Evolutionary conservation across 108 stramenopile genomes (phyloP), one percentile per base, ranked within the genome.

Genomic region (Nitzschia sp.): DNA sequence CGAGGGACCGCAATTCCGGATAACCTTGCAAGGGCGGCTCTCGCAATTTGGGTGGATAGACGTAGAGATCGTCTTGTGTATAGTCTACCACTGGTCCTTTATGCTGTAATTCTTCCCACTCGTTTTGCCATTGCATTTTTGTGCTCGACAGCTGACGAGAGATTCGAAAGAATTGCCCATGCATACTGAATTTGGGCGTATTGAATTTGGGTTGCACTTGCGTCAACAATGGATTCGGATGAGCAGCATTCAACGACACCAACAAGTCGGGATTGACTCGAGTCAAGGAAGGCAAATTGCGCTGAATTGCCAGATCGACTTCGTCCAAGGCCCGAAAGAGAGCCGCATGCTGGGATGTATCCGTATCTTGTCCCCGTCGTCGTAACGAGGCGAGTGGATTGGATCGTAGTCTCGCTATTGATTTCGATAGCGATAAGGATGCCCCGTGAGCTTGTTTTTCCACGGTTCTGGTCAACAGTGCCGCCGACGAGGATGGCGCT

Each of bases 61-160:
- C 8, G 58, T 89, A 89, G 15, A 33, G 57, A 45, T 80, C 74
- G 6, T 70, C 46, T 24, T 78, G 70, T 9, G 84, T 85, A 27
- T 89, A 89, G 73, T 89, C 87, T n/a, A 89, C 77, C 49, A 61
- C 69, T 19, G 83, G 83, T 42, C 57, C 57, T 59, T n/a, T 13
- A 25, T 54, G 23, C 26, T 54, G 54, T 34, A 42, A 38, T 25
- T 28, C 11, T 18, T 51, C 30, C 1, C 59, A 70, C n/a, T 59
- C 58, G 42, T 29, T 18, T 46, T 59, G n/a, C 58, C 46, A 70
- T 9, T 18, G 21, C 47, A 60, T 49, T 23, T 38, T 1, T 11
- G 13, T 63, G 34, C 42, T 35, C 24, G 24, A 34, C 6, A 28
- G 0, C 5, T 25, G 64, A 11, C 64, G 46, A 29, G 48, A 51